phyloP scores from a whole-genome alignment of 768 basidiomycete species.

The Boletus patriciae region DNA sequence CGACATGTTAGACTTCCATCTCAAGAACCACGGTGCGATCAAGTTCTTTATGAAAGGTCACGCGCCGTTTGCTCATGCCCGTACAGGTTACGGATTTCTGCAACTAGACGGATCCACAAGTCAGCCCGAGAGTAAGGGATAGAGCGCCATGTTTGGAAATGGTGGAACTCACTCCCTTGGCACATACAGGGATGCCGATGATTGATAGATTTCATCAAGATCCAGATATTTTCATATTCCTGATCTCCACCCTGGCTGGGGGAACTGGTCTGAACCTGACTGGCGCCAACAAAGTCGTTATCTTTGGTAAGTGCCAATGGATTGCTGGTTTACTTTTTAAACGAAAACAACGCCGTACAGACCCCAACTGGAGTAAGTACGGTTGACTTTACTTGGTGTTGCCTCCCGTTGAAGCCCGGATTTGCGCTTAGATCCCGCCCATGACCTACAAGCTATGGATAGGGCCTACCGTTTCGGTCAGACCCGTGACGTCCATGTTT shows the following conservation, averaged over 20 bases:
- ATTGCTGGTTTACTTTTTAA: conserved; percentile 1
- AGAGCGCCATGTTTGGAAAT: background rate
- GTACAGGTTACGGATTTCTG: conserved; percentile 57
- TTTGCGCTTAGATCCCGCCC: conserved; percentile 74
- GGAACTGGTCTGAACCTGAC: conserved; percentile 90
- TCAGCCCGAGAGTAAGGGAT: conserved; percentile 59
- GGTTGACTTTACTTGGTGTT: background rate
- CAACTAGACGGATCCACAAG: conserved; percentile 79
- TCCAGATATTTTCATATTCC: conserved; percentile 70
- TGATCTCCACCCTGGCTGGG: conserved; percentile 90
- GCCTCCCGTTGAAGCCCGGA: background rate
- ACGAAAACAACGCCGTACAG: conserved; percentile 36
- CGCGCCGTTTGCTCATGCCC: background rate
- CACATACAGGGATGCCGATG: conserved; percentile 68
- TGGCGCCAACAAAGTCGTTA: conserved; percentile 91
- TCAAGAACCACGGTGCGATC: conserved; percentile 50
- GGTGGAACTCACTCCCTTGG: conserved; percentile 1
- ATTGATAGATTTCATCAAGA: conserved; percentile 84
- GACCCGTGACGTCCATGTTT: conserved; percentile 80
- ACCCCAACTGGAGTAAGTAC: conserved; percentile 94
- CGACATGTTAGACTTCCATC: conserved; percentile 79
- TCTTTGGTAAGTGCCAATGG: conserved; percentile 59
- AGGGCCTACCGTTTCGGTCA: conserved; percentile 86
- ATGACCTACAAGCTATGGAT: conserved; percentile 93
- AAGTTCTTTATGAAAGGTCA: background rate